These are phyloP conservation scores for Orbilia ellipsospora DNA, from an alignment of 2,329 filamentous ascomycete species.

Conservation along the genomic window DNA sequence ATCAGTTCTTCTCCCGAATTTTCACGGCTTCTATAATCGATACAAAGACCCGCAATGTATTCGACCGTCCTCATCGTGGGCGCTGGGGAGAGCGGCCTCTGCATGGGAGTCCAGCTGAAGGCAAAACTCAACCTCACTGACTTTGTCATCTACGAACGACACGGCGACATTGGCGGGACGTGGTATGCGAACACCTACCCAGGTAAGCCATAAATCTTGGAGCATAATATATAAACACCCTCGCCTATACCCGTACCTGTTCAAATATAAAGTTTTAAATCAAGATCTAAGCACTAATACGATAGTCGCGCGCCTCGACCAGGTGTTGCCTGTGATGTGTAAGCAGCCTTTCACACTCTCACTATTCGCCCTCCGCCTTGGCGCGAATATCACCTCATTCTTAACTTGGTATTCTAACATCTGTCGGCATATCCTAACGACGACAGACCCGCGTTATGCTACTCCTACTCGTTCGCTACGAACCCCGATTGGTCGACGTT, in stretches of 20 bases:
- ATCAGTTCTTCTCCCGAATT: no score
- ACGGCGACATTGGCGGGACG: slow-evolving; percentile 71
- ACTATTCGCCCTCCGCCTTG: slow-evolving; percentile 49
- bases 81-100: slow-evolving; percentile 72
- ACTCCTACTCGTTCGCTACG: slow-evolving; percentile 69
- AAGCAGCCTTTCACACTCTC: slow-evolving; percentile 44
- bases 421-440: not conserved
- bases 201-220: slow-evolving; percentile 60
- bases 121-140: slow-evolving; percentile 70
- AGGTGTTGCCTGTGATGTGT: slow-evolving; percentile 69
- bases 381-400: slow-evolving; percentile 11
- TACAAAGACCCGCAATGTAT: slow-evolving; percentile 58
- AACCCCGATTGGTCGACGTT: slow-evolving; percentile 68
- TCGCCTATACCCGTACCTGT: not conserved
- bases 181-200: slow-evolving; percentile 74
- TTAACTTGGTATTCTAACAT: not conserved
- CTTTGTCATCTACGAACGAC: slow-evolving; percentile 71
- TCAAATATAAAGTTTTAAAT: not conserved
- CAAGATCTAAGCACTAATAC: not conserved
- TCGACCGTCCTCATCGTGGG: slow-evolving; percentile 70
- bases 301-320: not conserved
- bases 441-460: slow-evolving; percentile 68
- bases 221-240: no score
- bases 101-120: slow-evolving; percentile 71
- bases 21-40: not conserved